Base-by-base conservation (phyloP, 495 filamentous ascomycete genomes). In the Penicillium salamii region DNA sequence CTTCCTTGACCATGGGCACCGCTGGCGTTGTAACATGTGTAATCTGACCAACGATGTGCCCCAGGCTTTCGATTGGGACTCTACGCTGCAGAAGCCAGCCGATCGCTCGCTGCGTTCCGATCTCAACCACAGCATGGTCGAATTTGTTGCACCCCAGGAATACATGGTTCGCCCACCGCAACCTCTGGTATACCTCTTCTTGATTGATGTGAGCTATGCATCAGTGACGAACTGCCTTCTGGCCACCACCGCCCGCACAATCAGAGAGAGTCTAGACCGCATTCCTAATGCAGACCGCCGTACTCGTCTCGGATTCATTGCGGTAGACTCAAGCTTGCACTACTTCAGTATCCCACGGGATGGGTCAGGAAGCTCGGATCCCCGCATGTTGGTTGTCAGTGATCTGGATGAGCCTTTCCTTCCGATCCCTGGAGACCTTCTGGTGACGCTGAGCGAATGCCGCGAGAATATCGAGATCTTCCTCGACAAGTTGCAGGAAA, bases 21-120 rank as follows among this genome's bases (percentile, higher is more conserved):
- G 93, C 61, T 97, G 93, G 93, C 85, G 92, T 48, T 98, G 93
- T 71, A 98, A 98, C 70, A 97, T 98, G 92, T 98, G 93, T 64
- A 97, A 96, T 67, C 76, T 98, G 48, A 97, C 91, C 46, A 98
- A 97, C 63, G 93, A 98, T 60, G 95, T 98, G 13, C 93, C 93
- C 7, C 95, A 97, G 71, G 91, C 91, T 5, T 98, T 97, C 54
- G 93, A 98, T 68, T 98, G 93, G 93, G 95, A 98, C 70, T 83
- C 88, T 31, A 84, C 89, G 12, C 72, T 88, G 41, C 91, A 97
- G 67, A 91, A 92, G 77, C 85, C 82, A 20, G 81, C 93, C 18
- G 95, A 98, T 65, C 73, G 93, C 57, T 90, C 93, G 81, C 81
- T 92, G 65, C 78, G 93, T 50, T 77, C 89, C 17, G 93, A 98